Evolutionary conservation across 345 rosid genomes (phyloP).

Genomic region (Theobroma cacao): DNA sequence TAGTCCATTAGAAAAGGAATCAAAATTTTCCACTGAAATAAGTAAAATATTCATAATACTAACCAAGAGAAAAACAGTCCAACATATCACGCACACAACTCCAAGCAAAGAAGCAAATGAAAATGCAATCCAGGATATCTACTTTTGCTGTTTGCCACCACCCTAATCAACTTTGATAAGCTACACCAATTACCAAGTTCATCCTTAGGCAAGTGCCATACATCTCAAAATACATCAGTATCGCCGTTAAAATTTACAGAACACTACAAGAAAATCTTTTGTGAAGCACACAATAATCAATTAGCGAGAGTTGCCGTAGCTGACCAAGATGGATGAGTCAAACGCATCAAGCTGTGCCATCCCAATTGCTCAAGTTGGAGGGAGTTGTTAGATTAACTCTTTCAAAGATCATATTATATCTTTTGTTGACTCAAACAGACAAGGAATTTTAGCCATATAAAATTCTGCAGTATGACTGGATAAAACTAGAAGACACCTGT

Average conservation of each 20-base stretch:
- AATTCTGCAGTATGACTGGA: background rate
- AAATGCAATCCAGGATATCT: background rate
- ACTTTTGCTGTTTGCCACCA: background rate
- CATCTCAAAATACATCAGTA: background rate
- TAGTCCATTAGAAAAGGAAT: slow-evolving; percentile 1
- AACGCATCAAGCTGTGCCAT: background rate
- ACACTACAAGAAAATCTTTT: background rate
- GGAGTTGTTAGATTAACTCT: background rate
- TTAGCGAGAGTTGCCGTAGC: background rate
- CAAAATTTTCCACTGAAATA: background rate
- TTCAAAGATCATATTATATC: slow-evolving; percentile 14
- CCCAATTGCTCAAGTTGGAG: background rate
- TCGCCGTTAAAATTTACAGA: background rate
- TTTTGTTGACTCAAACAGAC: slow-evolving; percentile 1
- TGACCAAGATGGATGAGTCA: background rate
- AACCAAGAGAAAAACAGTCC: background rate
- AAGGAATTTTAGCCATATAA: background rate
- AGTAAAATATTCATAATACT: background rate
- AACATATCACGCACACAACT: background rate
- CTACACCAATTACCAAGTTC: background rate
- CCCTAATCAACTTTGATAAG: background rate
- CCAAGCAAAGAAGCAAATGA: background rate
- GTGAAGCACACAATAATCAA: background rate
- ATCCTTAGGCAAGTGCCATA: background rate
- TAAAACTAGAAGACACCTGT: slow-evolving; percentile 2